Conservation (phyloP, 192 early-diverging fungal species). For the Backusella macrospora region DNA sequence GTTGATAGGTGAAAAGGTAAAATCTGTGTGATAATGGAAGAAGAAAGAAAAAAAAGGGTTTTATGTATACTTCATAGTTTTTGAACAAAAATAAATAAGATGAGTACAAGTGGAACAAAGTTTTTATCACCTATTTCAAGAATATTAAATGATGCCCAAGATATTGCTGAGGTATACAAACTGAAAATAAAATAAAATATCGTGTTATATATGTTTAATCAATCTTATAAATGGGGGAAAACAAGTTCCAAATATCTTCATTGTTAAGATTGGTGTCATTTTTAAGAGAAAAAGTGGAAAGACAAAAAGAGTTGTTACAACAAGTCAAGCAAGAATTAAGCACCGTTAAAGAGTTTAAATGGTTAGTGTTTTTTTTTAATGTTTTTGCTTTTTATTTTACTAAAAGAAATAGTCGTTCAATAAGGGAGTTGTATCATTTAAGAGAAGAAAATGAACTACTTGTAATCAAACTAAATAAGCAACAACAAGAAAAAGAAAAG, state of each 20-base stretch:
- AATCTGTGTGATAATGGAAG: too few species aligned
- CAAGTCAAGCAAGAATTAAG: background rate
- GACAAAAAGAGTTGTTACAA: slow-evolving; percentile 5
- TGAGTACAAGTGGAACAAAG: background rate
- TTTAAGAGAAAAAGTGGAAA: slow-evolving; percentile 1
- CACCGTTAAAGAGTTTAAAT: slow-evolving; percentile 14
- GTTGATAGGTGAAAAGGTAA: slow-evolving; percentile 24
- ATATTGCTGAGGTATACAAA: slow-evolving; percentile 21
- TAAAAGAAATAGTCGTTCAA: background rate
- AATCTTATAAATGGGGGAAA: too few species aligned
- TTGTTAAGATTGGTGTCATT: background rate
- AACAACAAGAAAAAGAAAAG: background rate
- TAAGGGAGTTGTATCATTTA: slow-evolving; percentile 9
- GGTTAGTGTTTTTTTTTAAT: background rate
- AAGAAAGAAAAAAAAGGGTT: background rate
- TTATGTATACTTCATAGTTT: background rate
- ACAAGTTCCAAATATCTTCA: slow-evolving; percentile 16
- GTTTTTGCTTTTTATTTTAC: background rate
- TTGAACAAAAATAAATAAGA: background rate
- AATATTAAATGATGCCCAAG: slow-evolving; percentile 14
- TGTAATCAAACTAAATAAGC: background rate
- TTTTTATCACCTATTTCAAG: background rate
- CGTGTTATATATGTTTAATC: too few species aligned
- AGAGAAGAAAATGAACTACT: slow-evolving; percentile 3
- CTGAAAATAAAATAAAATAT: background rate